Conservation (phyloP, 2,329 filamentous ascomycete species). For the Tolypocladium album region DNA sequence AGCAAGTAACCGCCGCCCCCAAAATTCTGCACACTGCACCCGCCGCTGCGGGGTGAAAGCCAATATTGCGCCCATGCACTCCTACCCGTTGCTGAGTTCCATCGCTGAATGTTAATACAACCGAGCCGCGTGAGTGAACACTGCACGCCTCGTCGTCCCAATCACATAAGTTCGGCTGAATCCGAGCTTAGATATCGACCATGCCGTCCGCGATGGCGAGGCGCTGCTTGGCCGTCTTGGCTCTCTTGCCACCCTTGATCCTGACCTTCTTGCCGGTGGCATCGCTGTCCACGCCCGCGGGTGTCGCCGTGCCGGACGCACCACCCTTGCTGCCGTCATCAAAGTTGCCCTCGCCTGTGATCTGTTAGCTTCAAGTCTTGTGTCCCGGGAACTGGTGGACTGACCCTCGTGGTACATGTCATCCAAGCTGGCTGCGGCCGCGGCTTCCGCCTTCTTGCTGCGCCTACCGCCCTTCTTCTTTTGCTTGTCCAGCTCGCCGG, state of each 20-base stretch:
- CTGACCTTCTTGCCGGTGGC: slow-evolving; percentile 44
- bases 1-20: not conserved
- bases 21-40: not conserved
- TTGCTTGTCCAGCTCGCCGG: slow-evolving; percentile 54
- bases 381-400: slow-evolving; percentile 18
- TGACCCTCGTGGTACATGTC: slow-evolving; percentile 99
- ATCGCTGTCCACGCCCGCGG: slow-evolving; percentile 43
- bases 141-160: not conserved
- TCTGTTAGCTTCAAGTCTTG: not conserved
- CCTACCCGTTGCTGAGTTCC: not conserved
- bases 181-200: slow-evolving; percentile 15
- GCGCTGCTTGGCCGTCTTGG: slow-evolving; percentile 59
- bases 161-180: not conserved
- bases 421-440: slow-evolving; percentile 58
- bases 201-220: slow-evolving; percentile 56
- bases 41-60: not conserved
- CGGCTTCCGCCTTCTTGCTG: slow-evolving; percentile 39
- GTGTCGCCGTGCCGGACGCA: slow-evolving; percentile 72
- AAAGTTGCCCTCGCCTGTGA: slow-evolving; percentile 85
- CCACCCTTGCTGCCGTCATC: slow-evolving; percentile 67
- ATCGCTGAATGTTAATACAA: slow-evolving; percentile 3
- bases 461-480: slow-evolving; percentile 51
- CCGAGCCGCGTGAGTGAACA: not conserved
- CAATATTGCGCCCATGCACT: not conserved
- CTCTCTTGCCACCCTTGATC: slow-evolving; percentile 43